Evolutionary conservation across 225 moss, liverwort and hornwort genomes (phyloP), one percentile per base, ranked within the genome.

Genomic region (Pseudoscleropodium purum): DNA sequence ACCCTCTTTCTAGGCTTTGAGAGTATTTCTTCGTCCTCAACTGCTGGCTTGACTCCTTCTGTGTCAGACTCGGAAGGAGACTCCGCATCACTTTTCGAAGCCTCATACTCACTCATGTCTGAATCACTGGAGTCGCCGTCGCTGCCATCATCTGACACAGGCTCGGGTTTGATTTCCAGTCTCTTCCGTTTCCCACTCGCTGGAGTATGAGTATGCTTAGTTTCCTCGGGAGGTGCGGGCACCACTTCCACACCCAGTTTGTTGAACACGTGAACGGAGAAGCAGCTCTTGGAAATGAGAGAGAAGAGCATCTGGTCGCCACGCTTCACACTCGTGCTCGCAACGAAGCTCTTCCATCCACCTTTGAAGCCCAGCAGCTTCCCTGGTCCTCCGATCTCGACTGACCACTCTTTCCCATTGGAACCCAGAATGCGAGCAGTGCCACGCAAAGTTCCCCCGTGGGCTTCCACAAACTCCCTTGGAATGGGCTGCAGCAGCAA

Each of bases 291-390:
- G 17, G 93, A 84, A 67, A 94, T 45, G 24, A 93, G 89, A 30
- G 88, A 86, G 66, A 94, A 92, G 4, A 94, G 66, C 84, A 94
- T 87, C 73, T 94, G 94, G 59, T 94, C 93, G 31, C 94, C 94
- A 31, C 92, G 93, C 84, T 91, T 91, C 73, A 90, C 76, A 81
- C 84, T 90, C 67, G 34, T 77, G 67, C 85, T 83, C 7, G 91
- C 83, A 7, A 93, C 86, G 41, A 94, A 93, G 85, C 30, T 81
- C 76, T 91, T 92, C 94, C 94, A 94, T 54, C 94, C 94, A 31
- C 88, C 86, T 77, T 90, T 89, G 74, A 93, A 94, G 30, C 93
- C 91, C 80, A 92, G 77, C 33, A 86, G 51, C 66, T 90, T 90
- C 19, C 60, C 86, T 47, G 90, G 84, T 24, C 91, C 86, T 7